phyloP scores from a whole-genome alignment of 169 alveolate species.

The Sarcocystis neurona region DNA sequence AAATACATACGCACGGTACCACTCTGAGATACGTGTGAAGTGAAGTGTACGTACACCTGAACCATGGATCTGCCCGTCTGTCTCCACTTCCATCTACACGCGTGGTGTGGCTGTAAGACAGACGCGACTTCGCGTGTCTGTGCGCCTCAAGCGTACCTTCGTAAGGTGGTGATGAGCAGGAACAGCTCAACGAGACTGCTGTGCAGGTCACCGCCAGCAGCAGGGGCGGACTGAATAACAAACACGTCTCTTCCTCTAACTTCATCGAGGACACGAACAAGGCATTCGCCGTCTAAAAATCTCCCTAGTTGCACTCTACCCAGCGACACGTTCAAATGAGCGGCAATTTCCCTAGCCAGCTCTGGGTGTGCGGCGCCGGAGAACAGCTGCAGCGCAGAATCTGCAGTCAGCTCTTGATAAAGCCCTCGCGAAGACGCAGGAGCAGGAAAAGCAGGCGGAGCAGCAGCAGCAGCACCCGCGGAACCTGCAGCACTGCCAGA shows the following conservation, averaged over 20 bases:
- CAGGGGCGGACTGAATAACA: slow-evolving; percentile 82
- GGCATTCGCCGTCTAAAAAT: slow-evolving; percentile 86
- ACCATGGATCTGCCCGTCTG: no score
- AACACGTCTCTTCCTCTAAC: slow-evolving; percentile 87
- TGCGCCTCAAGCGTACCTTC: no score
- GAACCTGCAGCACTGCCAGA: no score
- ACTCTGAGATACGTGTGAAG: neutral
- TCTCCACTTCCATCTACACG: no score
- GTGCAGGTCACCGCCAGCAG: slow-evolving; percentile 79
- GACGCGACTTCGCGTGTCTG: no score
- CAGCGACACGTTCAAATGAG: slow-evolving; percentile 76
- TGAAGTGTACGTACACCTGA: no score
- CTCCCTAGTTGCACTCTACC: slow-evolving; percentile 77
- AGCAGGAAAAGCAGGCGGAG: neutral
- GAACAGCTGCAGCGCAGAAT: slow-evolving; percentile 68
- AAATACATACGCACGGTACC: neutral
- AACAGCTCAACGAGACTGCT: slow-evolving; percentile 69
- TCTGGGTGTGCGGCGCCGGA: slow-evolving; percentile 73
- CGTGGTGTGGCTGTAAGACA: no score
- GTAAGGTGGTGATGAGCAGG: slow-evolving; percentile 74
- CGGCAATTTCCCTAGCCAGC: slow-evolving; percentile 74
- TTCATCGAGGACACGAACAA: slow-evolving; percentile 81
- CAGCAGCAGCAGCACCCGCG: neutral
- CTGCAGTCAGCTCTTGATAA: slow-evolving; percentile 68
- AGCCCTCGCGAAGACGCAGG: neutral